Conservation (phyloP, 108 stramenopile genomes). For the Mediolabrus comicus region DNA sequence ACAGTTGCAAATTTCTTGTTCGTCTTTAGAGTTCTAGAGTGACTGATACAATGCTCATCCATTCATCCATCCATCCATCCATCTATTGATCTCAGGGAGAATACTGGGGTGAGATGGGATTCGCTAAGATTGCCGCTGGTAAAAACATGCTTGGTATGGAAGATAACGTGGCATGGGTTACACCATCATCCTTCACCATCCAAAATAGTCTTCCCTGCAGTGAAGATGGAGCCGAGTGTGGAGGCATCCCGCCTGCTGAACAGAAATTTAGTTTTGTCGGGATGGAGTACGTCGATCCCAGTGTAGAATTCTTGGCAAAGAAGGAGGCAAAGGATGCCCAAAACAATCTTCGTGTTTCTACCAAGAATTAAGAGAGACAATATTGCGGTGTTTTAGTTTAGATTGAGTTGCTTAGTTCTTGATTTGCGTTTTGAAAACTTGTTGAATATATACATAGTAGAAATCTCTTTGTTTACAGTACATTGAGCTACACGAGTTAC, state of each 20-base stretch:
- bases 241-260: neutral
- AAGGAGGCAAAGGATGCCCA: conserved; percentile 5
- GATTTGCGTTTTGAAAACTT: neutral
- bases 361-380: neutral
- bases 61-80: too few relatives aligned
- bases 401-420: neutral
- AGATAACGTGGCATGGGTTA: conserved; percentile 77
- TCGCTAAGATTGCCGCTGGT: conserved; percentile 69
- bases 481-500: neutral
- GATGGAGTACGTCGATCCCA: conserved; percentile 35
- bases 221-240: conserved; percentile 62
- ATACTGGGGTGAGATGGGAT: conserved; percentile 75
- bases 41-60: too few relatives aligned
- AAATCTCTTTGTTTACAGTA: conserved; percentile 1
- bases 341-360: neutral
- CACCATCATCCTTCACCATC: conserved; percentile 65
- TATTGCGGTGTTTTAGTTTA: neutral
- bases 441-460: neutral
- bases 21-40: too few relatives aligned
- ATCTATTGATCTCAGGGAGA: conserved; percentile 39
- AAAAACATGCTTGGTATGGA: conserved; percentile 86
- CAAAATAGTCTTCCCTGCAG: conserved; percentile 46
- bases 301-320: conserved; percentile 18
- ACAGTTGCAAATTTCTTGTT: conserved; percentile 2
- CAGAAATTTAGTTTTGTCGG: conserved; percentile 12